phyloP scores from a whole-genome alignment of 2,329 filamentous ascomycete genomes.

The Beauveria sp. region DNA sequence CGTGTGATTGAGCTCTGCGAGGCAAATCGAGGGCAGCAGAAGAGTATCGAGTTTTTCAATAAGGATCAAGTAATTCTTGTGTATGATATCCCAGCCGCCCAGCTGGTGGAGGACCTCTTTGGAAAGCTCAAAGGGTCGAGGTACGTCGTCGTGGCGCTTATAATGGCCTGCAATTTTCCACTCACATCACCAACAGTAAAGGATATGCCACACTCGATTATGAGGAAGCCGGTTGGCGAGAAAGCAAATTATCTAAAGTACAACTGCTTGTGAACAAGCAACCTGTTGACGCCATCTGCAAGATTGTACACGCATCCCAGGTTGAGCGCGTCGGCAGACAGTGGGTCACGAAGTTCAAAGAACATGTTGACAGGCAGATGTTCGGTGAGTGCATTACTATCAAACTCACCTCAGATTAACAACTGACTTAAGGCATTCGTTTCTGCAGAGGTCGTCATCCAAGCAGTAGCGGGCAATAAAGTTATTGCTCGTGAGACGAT shows the following conservation, averaged over 20 bases:
- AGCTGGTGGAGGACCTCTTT: constrained; percentile 94
- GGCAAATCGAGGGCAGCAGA: constrained; percentile 77
- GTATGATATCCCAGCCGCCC: constrained; percentile 80
- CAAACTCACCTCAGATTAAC: neutral
- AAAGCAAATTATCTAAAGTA: constrained; percentile 75
- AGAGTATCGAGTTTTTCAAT: constrained; percentile 85
- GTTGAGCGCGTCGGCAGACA: constrained; percentile 70
- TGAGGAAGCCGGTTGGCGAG: constrained; percentile 84
- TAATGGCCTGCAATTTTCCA: no score
- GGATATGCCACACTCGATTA: constrained; percentile 96
- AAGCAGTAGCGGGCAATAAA: constrained; percentile 74
- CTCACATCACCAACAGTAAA: constrained; percentile 40
- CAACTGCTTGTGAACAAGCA: constrained; percentile 90
- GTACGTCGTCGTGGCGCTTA: constrained; percentile 19
- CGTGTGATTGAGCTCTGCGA: constrained; percentile 95
- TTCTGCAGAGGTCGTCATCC: constrained; percentile 72
- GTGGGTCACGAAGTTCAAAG: constrained; percentile 95
- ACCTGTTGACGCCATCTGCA: constrained; percentile 89
- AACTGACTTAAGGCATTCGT: neutral
- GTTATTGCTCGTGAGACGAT: constrained; percentile 89
- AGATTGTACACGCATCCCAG: constrained; percentile 78
- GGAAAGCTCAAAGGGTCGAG: constrained; percentile 90
- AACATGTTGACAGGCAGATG: constrained; percentile 94
- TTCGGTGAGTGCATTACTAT: constrained; percentile 44
- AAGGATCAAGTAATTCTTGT: constrained; percentile 88